phyloP scores from a whole-genome alignment of 768 basidiomycete species.

The Xerocomellus dryophilus region DNA sequence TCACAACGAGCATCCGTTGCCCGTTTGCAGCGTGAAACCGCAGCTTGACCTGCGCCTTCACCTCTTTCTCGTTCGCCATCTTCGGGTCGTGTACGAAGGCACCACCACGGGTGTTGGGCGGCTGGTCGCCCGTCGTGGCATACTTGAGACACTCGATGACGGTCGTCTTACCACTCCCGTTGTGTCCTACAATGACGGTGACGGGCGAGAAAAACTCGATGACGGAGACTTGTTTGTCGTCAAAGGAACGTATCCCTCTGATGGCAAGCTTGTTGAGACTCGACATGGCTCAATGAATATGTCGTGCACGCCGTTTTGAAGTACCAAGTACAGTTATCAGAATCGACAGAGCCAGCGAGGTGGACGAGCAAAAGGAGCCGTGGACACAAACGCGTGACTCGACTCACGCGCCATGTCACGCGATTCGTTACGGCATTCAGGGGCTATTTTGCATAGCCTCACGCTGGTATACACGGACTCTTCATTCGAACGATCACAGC shows the following conservation, averaged over 20 bases:
- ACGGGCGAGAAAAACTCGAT: slow-evolving; percentile 98
- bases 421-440: not conserved
- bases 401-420: not conserved
- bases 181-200: slow-evolving; percentile 97
- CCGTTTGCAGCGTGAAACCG: slow-evolving; percentile 89
- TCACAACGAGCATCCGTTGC: slow-evolving; percentile 83
- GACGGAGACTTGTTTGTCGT: slow-evolving; percentile 89
- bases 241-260: slow-evolving; percentile 91
- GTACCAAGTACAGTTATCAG: not conserved
- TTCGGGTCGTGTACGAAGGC: slow-evolving; percentile 99
- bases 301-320: not conserved
- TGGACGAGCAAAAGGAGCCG: not conserved
- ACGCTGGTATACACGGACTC: no score
- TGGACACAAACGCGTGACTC: not conserved
- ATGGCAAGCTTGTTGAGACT: slow-evolving; percentile 91
- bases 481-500: no score
- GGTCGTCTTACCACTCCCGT: slow-evolving; percentile 98
- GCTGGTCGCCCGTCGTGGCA: slow-evolving; percentile 96
- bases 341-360: not conserved
- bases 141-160: slow-evolving; percentile 99
- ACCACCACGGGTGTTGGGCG: slow-evolving; percentile 96
- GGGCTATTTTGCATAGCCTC: not conserved
- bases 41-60: slow-evolving; percentile 96
- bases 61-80: slow-evolving; percentile 99
- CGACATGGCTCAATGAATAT: slow-evolving; percentile 47